Conservation (phyloP, 208 protist species). For the Blechomonas ayalai region DNA sequence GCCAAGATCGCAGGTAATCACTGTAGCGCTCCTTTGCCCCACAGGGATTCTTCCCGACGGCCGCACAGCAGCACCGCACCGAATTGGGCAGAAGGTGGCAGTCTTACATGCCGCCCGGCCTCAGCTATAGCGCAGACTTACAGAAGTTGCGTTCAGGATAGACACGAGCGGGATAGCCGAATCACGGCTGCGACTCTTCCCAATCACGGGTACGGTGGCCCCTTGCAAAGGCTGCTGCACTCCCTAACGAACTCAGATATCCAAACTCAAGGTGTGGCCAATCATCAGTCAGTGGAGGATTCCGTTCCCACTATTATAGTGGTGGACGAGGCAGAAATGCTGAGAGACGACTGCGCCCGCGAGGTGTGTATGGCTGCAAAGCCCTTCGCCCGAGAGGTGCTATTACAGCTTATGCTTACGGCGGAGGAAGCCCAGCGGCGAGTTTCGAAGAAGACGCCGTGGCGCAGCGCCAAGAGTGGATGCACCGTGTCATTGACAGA, state of each 20-base stretch:
- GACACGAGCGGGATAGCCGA: neutral
- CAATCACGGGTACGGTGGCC: neutral
- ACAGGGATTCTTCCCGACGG: too few relatives aligned
- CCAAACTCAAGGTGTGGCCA: constrained; percentile 6
- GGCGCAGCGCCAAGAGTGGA: neutral
- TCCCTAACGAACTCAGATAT: constrained; percentile 2
- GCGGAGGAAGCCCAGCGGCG: constrained; percentile 15
- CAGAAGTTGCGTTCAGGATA: too few relatives aligned
- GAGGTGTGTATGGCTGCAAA: constrained; percentile 40
- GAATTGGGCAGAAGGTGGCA: too few relatives aligned
- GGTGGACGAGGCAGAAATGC: neutral
- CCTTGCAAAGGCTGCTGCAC: constrained; percentile 6
- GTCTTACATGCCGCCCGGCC: too few relatives aligned
- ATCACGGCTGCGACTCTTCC: neutral
- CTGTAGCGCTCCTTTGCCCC: too few relatives aligned
- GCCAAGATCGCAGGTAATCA: too few relatives aligned
- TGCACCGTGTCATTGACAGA: constrained; percentile 1
- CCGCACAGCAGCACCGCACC: too few relatives aligned
- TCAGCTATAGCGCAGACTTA: too few relatives aligned
- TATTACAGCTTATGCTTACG: constrained; percentile 32
- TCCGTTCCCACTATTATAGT: constrained; percentile 1
- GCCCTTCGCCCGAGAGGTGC: constrained; percentile 38
- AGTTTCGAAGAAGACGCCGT: neutral
- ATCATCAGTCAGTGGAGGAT: constrained; percentile 3
- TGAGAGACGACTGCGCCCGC: constrained; percentile 13